A percentile compares a stretch with the other conserved stretches of the same genome.
phyloP scores from a whole-genome alignment of 1,139 yeast genomes.

The Kodamaea fungicola region DNA sequence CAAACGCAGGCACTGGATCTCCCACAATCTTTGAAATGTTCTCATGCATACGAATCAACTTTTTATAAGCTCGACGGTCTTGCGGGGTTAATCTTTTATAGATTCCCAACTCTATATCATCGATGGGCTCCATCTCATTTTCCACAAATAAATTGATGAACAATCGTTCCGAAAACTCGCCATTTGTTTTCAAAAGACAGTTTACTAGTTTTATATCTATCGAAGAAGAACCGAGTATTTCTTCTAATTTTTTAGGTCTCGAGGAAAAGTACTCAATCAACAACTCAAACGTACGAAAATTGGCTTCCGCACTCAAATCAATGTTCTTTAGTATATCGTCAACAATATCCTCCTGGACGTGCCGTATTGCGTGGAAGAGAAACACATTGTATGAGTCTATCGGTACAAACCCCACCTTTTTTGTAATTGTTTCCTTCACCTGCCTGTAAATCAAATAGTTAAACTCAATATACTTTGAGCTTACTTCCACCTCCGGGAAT shows the following conservation, averaged over 20 bases:
- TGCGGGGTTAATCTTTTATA: constrained; percentile 19
- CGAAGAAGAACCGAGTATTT: background rate
- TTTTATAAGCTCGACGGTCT: constrained; percentile 15
- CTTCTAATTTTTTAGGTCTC: background rate
- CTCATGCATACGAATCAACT: constrained; percentile 17
- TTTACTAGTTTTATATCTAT: constrained; percentile 16
- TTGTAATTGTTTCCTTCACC: constrained; percentile 9
- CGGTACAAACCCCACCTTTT: constrained; percentile 8
- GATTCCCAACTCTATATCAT: constrained; percentile 10
- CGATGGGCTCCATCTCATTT: constrained; percentile 4
- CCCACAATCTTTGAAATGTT: constrained; percentile 25
- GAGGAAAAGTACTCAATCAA: constrained; percentile 5
- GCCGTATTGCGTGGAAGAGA: constrained; percentile 26
- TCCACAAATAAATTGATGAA: constrained; percentile 5
- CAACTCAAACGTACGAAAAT: constrained; percentile 7
- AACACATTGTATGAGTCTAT: constrained; percentile 20
- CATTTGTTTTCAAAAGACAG: constrained; percentile 12
- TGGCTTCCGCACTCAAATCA: constrained; percentile 7
- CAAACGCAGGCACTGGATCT: background rate
- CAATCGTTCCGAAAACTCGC: constrained; percentile 11
- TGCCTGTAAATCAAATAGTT: constrained; percentile 14
- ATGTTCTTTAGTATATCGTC: constrained; percentile 8
- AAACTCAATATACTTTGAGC: background rate
- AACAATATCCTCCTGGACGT: constrained; percentile 12
- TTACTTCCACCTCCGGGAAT: constrained; percentile 5